These are phyloP conservation scores for Lentinula boryana DNA, from an alignment of 768 basidiomycete genomes.

Conservation along the genomic window DNA sequence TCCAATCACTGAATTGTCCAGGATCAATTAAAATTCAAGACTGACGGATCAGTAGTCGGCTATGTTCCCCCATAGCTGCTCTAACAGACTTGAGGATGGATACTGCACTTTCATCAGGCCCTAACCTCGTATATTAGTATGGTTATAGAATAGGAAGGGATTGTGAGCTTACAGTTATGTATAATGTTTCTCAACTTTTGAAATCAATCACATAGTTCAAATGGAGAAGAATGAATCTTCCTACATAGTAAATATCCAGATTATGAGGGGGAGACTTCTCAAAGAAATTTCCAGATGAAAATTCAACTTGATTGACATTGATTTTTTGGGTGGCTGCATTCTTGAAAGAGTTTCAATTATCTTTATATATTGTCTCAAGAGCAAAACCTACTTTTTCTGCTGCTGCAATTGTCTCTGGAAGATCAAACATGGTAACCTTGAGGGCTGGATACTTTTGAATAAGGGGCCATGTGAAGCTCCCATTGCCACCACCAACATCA, in stretches of 20 bases:
- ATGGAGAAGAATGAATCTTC: background rate
- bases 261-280: constrained; percentile 17
- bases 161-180: constrained; percentile 18
- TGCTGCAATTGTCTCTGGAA: constrained; percentile 18
- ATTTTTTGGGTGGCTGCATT: constrained; percentile 11
- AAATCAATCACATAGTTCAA: background rate
- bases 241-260: constrained; percentile 26
- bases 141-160: no score
- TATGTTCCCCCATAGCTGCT: background rate
- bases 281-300: constrained; percentile 24
- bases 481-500: constrained; percentile 29
- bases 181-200: constrained; percentile 17
- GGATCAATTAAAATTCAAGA: no score
- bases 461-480: constrained; percentile 23
- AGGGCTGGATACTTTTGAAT: constrained; percentile 21
- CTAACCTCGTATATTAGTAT: background rate
- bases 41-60: background rate
- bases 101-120: background rate
- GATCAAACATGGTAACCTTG: constrained; percentile 25
- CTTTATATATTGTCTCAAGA: constrained; percentile 12
- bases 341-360: constrained; percentile 12
- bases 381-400: constrained; percentile 11
- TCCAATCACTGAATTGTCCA: background rate
- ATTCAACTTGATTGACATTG: constrained; percentile 16
- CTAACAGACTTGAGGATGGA: background rate